phyloP scores from a whole-genome alignment of 257 asterid genomes.

The Rauvolfia tetraphylla region DNA sequence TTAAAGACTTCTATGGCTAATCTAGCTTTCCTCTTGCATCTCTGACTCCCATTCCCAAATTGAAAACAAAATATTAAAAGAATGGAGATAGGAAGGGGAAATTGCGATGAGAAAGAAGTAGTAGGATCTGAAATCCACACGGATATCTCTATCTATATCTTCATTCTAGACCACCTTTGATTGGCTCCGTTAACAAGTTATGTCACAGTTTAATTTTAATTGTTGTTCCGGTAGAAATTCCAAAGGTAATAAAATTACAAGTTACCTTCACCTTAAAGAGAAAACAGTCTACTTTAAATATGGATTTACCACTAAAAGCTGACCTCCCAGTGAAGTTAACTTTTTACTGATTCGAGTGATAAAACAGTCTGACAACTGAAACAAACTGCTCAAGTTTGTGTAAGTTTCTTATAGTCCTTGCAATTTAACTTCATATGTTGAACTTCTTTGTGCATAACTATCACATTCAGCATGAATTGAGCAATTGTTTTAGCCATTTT shows the following conservation, averaged over 20 bases:
- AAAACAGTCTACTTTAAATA: neutral
- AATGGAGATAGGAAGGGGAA: neutral
- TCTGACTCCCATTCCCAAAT: neutral
- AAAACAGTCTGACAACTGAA: neutral
- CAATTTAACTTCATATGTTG: neutral
- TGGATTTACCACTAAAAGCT: neutral
- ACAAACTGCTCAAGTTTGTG: neutral
- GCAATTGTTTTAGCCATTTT: neutral
- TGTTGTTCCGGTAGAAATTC: neutral
- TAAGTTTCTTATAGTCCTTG: neutral
- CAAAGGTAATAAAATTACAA: neutral
- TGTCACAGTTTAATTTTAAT: neutral
- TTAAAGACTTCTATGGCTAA: neutral
- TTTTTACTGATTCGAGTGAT: neutral
- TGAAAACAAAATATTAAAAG: neutral
- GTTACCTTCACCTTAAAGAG: neutral
- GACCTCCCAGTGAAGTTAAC: neutral
- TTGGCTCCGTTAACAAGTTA: neutral
- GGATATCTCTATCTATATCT: neutral
- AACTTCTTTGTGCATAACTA: neutral
- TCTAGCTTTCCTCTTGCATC: neutral
- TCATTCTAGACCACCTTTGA: neutral
- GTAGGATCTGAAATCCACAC: neutral
- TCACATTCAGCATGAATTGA: neutral
- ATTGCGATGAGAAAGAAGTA: conserved; percentile 1